These are phyloP conservation scores for Hypoxylon sp. DNA, from an alignment of 2,329 filamentous ascomycete species.

Conservation along the genomic window DNA sequence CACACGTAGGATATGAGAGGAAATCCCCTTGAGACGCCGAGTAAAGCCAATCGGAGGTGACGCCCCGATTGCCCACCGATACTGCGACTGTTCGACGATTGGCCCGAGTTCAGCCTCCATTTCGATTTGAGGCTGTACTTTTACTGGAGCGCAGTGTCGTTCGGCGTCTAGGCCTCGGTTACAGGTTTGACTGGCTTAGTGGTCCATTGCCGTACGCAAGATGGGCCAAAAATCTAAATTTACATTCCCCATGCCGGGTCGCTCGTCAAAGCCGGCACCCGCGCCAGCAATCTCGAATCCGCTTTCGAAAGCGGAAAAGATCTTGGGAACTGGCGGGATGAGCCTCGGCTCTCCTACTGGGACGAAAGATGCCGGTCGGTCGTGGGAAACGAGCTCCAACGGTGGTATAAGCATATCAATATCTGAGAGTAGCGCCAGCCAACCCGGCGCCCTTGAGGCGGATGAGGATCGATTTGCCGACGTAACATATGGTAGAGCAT, in stretches of 20 bases:
- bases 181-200: slow-evolving; percentile 4
- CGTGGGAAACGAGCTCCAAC: slow-evolving; percentile 60
- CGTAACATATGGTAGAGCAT: slow-evolving; percentile 46
- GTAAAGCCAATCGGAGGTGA: slow-evolving; percentile 19
- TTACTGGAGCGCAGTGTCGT: slow-evolving; percentile 14
- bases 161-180: slow-evolving; percentile 12
- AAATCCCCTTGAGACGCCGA: slow-evolving; percentile 31
- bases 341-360: slow-evolving; percentile 55
- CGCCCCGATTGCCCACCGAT: slow-evolving; percentile 23
- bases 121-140: slow-evolving; percentile 16
- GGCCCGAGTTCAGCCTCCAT: slow-evolving; percentile 12
- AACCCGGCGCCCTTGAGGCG: slow-evolving; percentile 48
- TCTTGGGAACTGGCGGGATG: slow-evolving; percentile 62
- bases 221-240: slow-evolving; percentile 61
- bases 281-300: slow-evolving; percentile 52
- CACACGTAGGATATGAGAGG: slow-evolving; percentile 29
- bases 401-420: slow-evolving; percentile 60
- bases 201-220: slow-evolving; percentile 20
- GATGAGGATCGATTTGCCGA: slow-evolving; percentile 43
- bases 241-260: slow-evolving; percentile 62
- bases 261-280: slow-evolving; percentile 57
- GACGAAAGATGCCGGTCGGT: slow-evolving; percentile 39
- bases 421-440: slow-evolving; percentile 58
- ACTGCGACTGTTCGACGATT: slow-evolving; percentile 27
- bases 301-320: slow-evolving; percentile 65